Evolutionary conservation across 2,329 filamentous ascomycete genomes (phyloP).

Genomic region (Arthrobotrys iridis): DNA sequence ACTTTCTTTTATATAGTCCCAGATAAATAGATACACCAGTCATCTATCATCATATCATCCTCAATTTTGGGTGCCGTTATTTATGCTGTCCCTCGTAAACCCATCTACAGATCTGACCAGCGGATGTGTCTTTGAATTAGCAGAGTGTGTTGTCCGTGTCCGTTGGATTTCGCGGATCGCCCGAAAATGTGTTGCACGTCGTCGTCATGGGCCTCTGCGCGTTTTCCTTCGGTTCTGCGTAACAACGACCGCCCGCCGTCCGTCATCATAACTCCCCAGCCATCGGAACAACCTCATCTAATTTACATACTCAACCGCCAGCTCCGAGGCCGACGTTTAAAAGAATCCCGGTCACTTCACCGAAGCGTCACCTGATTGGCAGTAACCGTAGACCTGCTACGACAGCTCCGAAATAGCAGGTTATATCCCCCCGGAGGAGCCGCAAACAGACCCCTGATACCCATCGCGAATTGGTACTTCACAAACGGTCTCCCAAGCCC

Average conservation of each 20-base stretch:
- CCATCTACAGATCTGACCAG: too few relatives aligned
- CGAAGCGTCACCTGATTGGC: not conserved
- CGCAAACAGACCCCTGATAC: slow-evolving; percentile 1
- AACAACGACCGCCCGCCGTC: not conserved
- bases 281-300: not conserved
- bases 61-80: too few relatives aligned
- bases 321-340: not conserved
- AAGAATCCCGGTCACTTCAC: not conserved
- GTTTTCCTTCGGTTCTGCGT: not conserved
- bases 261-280: not conserved
- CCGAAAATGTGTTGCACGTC: slow-evolving; percentile 1
- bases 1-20: slow-evolving; percentile 25
- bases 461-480: slow-evolving; percentile 5
- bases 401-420: not conserved
- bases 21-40: slow-evolving; percentile 36
- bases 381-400: not conserved
- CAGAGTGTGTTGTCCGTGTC: not conserved
- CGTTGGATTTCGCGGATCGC: not conserved
- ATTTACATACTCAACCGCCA: not conserved
- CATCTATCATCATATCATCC: not conserved
- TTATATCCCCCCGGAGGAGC: not conserved
- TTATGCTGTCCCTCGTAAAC: too few relatives aligned
- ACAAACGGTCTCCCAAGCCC: not conserved
- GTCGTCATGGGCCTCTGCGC: slow-evolving; percentile 4
- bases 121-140: not conserved